These are phyloP conservation scores for Ophiostoma triangulosporum DNA, from an alignment of 2,329 filamentous ascomycete genomes.

Conservation along the genomic window DNA sequence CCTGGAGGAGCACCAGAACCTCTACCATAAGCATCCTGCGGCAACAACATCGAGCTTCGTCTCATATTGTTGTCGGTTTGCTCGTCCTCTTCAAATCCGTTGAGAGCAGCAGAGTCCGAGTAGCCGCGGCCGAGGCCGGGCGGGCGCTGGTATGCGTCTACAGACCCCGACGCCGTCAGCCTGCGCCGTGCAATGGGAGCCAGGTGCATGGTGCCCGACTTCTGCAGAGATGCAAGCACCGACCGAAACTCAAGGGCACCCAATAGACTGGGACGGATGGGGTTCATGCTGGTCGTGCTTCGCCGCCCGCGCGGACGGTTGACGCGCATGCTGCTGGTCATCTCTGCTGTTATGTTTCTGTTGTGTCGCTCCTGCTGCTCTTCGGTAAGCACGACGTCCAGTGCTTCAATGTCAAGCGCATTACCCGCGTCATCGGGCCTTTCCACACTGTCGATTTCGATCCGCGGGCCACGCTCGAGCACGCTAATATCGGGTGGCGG, in stretches of 20 bases:
- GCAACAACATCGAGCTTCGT: slow-evolving; percentile 12
- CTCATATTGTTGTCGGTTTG: slow-evolving; percentile 7
- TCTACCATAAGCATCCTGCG: background rate
- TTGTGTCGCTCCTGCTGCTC: slow-evolving; percentile 36
- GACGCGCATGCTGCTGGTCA: slow-evolving; percentile 87
- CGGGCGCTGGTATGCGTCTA: background rate
- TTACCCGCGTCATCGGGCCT: slow-evolving; percentile 9
- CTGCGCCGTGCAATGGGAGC: slow-evolving; percentile 55
- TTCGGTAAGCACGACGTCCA: slow-evolving; percentile 18
- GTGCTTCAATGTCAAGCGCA: background rate
- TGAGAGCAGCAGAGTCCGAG: slow-evolving; percentile 21
- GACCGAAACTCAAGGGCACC: slow-evolving; percentile 90
- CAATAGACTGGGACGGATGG: slow-evolving; percentile 84
- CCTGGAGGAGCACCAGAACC: background rate
- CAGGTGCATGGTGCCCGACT: slow-evolving; percentile 61
- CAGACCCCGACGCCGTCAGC: background rate
- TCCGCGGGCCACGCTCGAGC: slow-evolving; percentile 32
- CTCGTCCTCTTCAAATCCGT: background rate
- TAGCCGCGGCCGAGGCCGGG: background rate
- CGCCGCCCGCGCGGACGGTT: slow-evolving; percentile 51
- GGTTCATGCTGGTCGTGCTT: slow-evolving; percentile 62
- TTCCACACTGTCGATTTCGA: slow-evolving; percentile 30
- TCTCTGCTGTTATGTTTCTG: slow-evolving; percentile 61
- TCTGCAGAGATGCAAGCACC: slow-evolving; percentile 74
- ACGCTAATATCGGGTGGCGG: slow-evolving; percentile 26